These are phyloP conservation scores for Monosporascus sp. DNA, from an alignment of 2,329 filamentous ascomycete species.

Conservation along the genomic window DNA sequence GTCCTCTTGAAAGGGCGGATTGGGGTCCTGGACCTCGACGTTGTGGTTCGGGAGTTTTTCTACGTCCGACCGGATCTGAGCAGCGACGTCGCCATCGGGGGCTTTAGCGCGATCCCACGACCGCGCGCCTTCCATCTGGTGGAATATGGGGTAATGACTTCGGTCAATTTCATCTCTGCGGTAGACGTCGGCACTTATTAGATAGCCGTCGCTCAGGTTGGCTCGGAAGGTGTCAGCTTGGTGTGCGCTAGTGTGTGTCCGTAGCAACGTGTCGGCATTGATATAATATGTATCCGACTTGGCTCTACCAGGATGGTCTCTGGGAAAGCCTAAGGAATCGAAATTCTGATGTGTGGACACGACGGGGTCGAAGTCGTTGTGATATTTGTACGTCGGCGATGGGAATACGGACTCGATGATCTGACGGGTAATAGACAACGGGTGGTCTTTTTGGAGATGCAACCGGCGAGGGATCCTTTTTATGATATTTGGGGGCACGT, in stretches of 20 bases:
- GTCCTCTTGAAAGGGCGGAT: slow-evolving; percentile 69
- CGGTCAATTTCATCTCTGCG: slow-evolving; percentile 90
- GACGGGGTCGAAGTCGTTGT: slow-evolving; percentile 76
- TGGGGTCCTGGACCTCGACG: slow-evolving; percentile 77
- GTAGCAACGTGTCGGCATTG: slow-evolving; percentile 74
- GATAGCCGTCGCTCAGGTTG: slow-evolving; percentile 71
- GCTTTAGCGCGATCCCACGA: slow-evolving; percentile 73
- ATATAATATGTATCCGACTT: slow-evolving; percentile 94
- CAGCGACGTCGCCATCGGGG: slow-evolving; percentile 52
- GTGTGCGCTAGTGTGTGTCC: slow-evolving; percentile 93
- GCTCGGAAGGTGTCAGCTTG: slow-evolving; percentile 76
- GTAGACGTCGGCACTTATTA: slow-evolving; percentile 93
- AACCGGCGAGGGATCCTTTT: slow-evolving; percentile 69
- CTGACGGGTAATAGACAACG: slow-evolving; percentile 81
- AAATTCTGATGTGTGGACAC: slow-evolving; percentile 88
- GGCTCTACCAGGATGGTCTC: slow-evolving; percentile 81
- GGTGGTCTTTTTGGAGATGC: slow-evolving; percentile 89
- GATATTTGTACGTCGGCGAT: slow-evolving; percentile 62
- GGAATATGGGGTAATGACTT: slow-evolving; percentile 93
- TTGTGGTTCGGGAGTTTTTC: slow-evolving; percentile 66
- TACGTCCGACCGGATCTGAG: slow-evolving; percentile 65
- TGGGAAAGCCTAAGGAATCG: slow-evolving; percentile 88
- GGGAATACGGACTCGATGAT: slow-evolving; percentile 91
- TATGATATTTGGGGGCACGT: slow-evolving; percentile 71
- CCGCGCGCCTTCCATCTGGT: slow-evolving; percentile 95